Percentiles rank a stretch among this genome's conserved stretches.
Conservation (phyloP, 176 grass and related monocot genomes). For the Oryza meyeriana region DNA sequence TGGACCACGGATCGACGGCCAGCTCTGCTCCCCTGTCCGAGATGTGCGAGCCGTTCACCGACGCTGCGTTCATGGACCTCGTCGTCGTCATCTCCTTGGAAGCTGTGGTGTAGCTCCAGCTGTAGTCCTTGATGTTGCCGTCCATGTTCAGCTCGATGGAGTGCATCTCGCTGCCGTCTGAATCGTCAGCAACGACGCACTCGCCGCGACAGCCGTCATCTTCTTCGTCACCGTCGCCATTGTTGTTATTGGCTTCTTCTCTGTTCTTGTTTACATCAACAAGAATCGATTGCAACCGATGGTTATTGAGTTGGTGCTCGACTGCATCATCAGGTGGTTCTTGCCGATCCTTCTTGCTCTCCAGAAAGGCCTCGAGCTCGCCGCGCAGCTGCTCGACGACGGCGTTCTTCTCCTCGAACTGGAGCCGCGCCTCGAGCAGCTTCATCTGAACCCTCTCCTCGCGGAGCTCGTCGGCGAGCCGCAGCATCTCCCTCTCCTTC, state of each 20-base stretch:
- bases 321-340: background rate
- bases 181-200: constrained; percentile 2
- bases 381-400: constrained; percentile 59
- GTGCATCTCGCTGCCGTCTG: constrained; percentile 70
- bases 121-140: constrained; percentile 34
- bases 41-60: constrained; percentile 1
- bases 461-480: constrained; percentile 70
- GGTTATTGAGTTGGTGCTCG: background rate
- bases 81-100: constrained; percentile 2
- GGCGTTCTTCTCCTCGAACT: constrained; percentile 91
- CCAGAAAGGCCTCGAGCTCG: constrained; percentile 63
- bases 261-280: constrained; percentile 2
- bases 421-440: constrained; percentile 65
- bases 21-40: constrained; percentile 1
- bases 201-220: constrained; percentile 4
- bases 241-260: constrained; percentile 6
- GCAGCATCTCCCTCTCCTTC: constrained; percentile 75
- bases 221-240: background rate
- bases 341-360: background rate
- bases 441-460: constrained; percentile 93
- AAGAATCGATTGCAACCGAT: background rate
- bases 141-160: constrained; percentile 86
- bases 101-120: constrained; percentile 43
- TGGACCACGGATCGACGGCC: background rate
- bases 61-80: constrained; percentile 11